A percentile compares a stretch with the other conserved stretches of the same genome.
phyloP scores from a whole-genome alignment of 345 rosid genomes.

The Combretum micranthum region DNA sequence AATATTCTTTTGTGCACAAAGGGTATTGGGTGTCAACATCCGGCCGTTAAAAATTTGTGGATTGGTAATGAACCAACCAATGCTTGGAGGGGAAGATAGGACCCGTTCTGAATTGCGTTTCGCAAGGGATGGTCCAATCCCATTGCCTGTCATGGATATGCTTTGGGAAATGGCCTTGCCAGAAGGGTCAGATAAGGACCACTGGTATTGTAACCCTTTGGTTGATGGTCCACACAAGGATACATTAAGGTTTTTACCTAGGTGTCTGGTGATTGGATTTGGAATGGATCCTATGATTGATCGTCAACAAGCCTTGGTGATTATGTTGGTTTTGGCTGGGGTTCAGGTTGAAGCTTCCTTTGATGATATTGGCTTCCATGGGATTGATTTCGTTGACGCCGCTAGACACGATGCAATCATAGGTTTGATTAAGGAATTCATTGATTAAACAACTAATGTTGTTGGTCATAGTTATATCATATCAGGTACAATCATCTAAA shows the following conservation, averaged over 20 bases:
- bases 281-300: constrained; percentile 23
- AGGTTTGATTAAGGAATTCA: constrained; percentile 24
- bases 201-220: constrained; percentile 28
- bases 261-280: constrained; percentile 31
- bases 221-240: constrained; percentile 20
- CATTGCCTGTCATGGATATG: constrained; percentile 24
- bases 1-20: constrained; percentile 21
- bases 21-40: constrained; percentile 18
- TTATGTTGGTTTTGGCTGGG: constrained; percentile 18
- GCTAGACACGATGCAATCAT: constrained; percentile 20
- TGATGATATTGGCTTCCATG: constrained; percentile 31
- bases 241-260: constrained; percentile 15
- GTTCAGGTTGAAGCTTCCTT: constrained; percentile 30
- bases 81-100: constrained; percentile 21
- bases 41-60: constrained; percentile 27
- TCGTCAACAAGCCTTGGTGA: constrained; percentile 28
- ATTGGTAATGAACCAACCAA: constrained; percentile 23
- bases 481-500: too few relatives aligned
- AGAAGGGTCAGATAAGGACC: constrained; percentile 23
- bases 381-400: constrained; percentile 28
- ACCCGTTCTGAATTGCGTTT: constrained; percentile 15
- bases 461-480: too few relatives aligned
- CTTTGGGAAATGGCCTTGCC: constrained; percentile 27
- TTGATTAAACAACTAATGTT: neutral
- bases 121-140: constrained; percentile 24